Evolutionary conservation across 495 filamentous ascomycete species (phyloP).

Genomic region (Pyronema domesticum): DNA sequence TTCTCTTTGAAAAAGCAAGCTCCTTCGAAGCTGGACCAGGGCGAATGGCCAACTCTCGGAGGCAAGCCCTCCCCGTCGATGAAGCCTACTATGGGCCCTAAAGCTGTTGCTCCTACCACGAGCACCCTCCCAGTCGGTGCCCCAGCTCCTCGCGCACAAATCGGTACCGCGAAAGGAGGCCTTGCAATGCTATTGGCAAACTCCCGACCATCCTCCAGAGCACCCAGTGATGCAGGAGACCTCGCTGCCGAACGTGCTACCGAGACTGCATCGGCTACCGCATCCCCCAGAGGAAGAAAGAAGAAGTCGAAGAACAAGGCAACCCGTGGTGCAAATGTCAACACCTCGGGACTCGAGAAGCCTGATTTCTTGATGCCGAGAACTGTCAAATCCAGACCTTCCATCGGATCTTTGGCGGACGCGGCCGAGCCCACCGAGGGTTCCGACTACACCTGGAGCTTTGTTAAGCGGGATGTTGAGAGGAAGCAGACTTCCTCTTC

Average conservation of each 20-base stretch:
- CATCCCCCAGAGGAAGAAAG: not conserved
- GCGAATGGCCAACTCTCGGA: not conserved
- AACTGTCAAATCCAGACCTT: not conserved
- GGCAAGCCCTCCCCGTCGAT: not conserved
- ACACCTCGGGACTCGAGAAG: constrained; percentile 8
- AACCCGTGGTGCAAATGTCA: not conserved
- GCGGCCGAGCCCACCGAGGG: not conserved
- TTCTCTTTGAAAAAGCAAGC: not conserved
- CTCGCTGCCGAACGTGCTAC: constrained; percentile 5
- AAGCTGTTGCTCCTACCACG: not conserved
- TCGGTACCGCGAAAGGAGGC: constrained; percentile 7
- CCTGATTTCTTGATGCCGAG: constrained; percentile 1
- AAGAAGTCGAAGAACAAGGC: constrained; percentile 6
- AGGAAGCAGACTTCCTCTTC: not conserved
- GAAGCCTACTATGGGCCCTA: not conserved
- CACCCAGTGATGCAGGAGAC: constrained; percentile 16
- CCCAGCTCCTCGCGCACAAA: not conserved
- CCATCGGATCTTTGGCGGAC: not conserved
- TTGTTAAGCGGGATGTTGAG: constrained; percentile 1
- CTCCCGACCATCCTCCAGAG: constrained; percentile 11
- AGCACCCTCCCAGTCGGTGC: not conserved
- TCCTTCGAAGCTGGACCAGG: not conserved
- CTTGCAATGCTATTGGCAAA: constrained; percentile 18
- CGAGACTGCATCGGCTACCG: not conserved
- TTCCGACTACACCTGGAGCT: not conserved